Evolutionary conservation across 2,329 filamentous ascomycete species (phyloP).

Genomic region (Ophiocordyceps unilateralis): DNA sequence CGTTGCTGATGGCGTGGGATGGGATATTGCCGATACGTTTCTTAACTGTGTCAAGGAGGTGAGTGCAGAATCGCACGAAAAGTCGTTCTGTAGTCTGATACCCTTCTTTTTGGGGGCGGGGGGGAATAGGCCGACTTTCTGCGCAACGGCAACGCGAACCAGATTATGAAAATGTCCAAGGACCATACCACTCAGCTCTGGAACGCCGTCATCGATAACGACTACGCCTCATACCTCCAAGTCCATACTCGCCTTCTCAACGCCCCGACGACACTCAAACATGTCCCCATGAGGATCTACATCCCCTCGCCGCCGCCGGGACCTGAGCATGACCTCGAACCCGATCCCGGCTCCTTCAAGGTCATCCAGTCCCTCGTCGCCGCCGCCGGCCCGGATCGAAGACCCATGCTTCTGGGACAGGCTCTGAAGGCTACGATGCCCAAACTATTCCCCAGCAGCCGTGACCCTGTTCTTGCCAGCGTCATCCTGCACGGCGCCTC

Average conservation of each 20-base stretch:
- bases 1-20: constrained; percentile 35
- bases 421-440: constrained; percentile 64
- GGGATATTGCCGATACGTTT: constrained; percentile 46
- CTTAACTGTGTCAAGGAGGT: constrained; percentile 48
- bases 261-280: constrained; percentile 53
- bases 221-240: constrained; percentile 53
- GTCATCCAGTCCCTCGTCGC: constrained; percentile 62
- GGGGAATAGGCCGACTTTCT: constrained; percentile 58
- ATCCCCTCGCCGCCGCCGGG: constrained; percentile 44
- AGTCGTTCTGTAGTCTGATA: no score
- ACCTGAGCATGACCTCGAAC: not conserved
- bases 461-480: constrained; percentile 69
- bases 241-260: constrained; percentile 66
- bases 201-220: constrained; percentile 62
- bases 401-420: constrained; percentile 46
- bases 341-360: constrained; percentile 36
- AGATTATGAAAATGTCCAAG: constrained; percentile 78
- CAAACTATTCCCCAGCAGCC: constrained; percentile 67
- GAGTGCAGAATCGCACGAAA: no score
- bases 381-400: constrained; percentile 18
- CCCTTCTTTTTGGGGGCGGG: not conserved
- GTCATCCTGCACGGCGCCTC: constrained; percentile 73
- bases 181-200: constrained; percentile 70
- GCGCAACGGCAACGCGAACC: constrained; percentile 72
- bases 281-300: constrained; percentile 81